Percentiles rank a stretch among this genome's conserved stretches.
Evolutionary conservation across 306 rosid species (phyloP).

Genomic region (Senna siamea): DNA sequence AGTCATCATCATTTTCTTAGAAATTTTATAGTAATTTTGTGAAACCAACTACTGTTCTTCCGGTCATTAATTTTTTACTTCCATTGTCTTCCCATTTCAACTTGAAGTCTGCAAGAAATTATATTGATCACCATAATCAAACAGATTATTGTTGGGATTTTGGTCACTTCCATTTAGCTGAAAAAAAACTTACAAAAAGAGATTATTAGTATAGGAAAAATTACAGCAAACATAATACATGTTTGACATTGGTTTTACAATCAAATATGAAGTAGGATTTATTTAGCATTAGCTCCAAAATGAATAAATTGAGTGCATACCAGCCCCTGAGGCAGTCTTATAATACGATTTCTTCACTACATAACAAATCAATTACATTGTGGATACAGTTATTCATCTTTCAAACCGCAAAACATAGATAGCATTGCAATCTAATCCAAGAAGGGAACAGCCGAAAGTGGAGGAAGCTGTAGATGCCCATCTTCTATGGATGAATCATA

Average conservation of each 20-base stretch:
- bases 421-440: conserved; percentile 12
- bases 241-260: not conserved
- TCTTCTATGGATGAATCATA: conserved; percentile 28
- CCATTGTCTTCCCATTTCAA: not conserved
- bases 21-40: too few relatives aligned
- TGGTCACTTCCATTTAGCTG: not conserved
- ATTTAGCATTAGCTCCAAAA: not conserved
- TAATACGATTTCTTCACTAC: not conserved
- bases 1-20: too few relatives aligned
- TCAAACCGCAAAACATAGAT: conserved; percentile 6
- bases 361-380: not conserved
- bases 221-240: not conserved
- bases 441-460: conserved; percentile 11
- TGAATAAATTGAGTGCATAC: not conserved
- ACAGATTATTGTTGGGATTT: not conserved
- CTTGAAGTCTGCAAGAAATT: too few relatives aligned
- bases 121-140: not conserved
- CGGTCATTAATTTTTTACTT: not conserved
- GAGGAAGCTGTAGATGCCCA: conserved; percentile 5
- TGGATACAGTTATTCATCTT: conserved; percentile 16
- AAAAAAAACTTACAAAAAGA: not conserved
- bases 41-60: not conserved
- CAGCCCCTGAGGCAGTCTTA: too few relatives aligned
- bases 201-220: not conserved
- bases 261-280: not conserved